Evolutionary conservation across 345 rosid genomes (phyloP).

Genomic region (Xanthoceras sorbifolium): DNA sequence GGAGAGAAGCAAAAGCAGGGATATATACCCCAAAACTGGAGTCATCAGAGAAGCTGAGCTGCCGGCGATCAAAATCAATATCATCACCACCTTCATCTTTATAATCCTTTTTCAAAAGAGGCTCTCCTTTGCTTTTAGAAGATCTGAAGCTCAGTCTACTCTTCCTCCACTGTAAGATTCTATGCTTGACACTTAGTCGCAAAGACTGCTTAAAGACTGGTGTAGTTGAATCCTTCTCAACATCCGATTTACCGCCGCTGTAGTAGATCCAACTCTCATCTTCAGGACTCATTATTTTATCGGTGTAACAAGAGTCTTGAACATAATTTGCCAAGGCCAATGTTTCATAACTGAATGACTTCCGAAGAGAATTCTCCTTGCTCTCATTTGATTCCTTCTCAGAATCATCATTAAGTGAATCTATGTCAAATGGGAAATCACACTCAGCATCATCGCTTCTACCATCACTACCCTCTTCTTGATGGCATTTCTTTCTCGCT

Average conservation of each 20-base stretch:
- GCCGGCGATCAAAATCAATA: constrained; percentile 62
- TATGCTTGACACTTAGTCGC: constrained; percentile 31
- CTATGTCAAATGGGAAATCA: constrained; percentile 38
- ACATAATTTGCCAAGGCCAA: constrained; percentile 50
- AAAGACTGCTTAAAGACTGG: constrained; percentile 30
- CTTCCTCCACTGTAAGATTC: constrained; percentile 61
- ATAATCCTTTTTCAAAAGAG: constrained; percentile 48
- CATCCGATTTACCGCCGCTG: constrained; percentile 40
- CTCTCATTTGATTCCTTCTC: constrained; percentile 27
- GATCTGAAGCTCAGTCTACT: constrained; percentile 51
- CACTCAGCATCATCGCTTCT: constrained; percentile 28
- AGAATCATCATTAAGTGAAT: constrained; percentile 44
- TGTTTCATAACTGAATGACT: constrained; percentile 51
- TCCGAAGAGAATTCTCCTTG: constrained; percentile 33
- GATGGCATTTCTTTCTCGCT: constrained; percentile 39
- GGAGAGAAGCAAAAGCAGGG: neutral
- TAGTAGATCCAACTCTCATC: constrained; percentile 57
- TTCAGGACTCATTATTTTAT: constrained; percentile 28
- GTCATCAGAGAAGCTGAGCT: constrained; percentile 64
- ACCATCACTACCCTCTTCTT: constrained; percentile 38
- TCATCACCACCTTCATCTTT: constrained; percentile 70
- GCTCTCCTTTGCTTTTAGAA: constrained; percentile 54
- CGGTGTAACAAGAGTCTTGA: constrained; percentile 33
- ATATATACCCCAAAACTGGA: constrained; percentile 41
- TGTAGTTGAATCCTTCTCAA: constrained; percentile 34